Evolutionary conservation across 2,329 filamentous ascomycete genomes (phyloP).

Genomic region (Onygenales sp.): DNA sequence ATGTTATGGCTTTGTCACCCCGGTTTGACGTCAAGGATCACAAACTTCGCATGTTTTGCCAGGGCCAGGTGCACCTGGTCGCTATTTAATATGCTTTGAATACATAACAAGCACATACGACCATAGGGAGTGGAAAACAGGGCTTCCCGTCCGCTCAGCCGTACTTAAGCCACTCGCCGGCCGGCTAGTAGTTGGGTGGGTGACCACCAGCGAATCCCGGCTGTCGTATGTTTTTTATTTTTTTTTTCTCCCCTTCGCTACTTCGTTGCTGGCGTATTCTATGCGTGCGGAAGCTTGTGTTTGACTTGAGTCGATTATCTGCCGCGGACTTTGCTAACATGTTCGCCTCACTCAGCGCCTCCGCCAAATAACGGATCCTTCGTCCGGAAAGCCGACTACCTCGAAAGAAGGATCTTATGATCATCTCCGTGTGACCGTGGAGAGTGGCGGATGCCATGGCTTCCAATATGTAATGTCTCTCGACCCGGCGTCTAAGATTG

Average conservation of each 20-base stretch:
- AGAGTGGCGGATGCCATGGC: constrained; percentile 90
- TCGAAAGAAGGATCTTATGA: constrained; percentile 59
- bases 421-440: constrained; percentile 83
- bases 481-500: constrained; percentile 47
- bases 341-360: constrained; percentile 45
- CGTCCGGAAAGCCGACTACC: constrained; percentile 37
- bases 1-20: background rate
- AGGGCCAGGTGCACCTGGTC: background rate
- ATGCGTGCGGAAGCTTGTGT: background rate
- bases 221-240: constrained; percentile 34
- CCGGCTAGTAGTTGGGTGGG: constrained; percentile 39
- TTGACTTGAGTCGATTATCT: background rate
- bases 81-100: constrained; percentile 11
- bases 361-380: constrained; percentile 54
- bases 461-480: constrained; percentile 96
- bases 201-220: constrained; percentile 38
- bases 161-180: constrained; percentile 38
- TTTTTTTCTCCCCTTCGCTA: constrained; percentile 5
- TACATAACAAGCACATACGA: constrained; percentile 27
- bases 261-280: background rate
- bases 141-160: constrained; percentile 39
- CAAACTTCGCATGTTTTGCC: background rate
- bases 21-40: background rate
- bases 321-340: constrained; percentile 5
- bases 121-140: constrained; percentile 38